These are phyloP conservation scores for Dorcoceras hygrometricum DNA, from an alignment of 257 asterid species.

Conservation along the genomic window DNA sequence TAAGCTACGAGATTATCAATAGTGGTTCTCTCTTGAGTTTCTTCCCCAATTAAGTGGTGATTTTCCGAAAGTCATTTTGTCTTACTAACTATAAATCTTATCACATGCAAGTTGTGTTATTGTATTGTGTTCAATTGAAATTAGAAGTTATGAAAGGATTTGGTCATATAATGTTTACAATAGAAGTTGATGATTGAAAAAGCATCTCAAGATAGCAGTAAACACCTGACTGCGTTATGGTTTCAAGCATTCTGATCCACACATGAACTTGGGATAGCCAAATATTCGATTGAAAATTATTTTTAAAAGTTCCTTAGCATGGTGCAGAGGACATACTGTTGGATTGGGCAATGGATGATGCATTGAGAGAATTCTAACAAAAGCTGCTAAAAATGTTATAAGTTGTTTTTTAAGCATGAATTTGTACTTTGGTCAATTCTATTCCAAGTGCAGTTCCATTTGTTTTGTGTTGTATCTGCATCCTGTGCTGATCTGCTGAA, in stretches of 20 bases:
- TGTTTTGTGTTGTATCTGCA: neutral
- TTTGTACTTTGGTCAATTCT: neutral
- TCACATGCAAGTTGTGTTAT: neutral
- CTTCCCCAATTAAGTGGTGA: neutral
- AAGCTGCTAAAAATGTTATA: neutral
- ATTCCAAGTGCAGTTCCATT: neutral
- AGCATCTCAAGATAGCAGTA: slow-evolving; percentile 9
- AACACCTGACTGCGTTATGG: neutral
- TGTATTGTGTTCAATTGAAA: slow-evolving; percentile 2
- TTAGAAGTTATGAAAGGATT: slow-evolving; percentile 1
- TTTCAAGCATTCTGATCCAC: neutral
- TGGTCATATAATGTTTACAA: neutral
- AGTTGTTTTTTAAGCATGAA: neutral
- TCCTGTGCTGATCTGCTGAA: neutral
- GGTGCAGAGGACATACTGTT: neutral
- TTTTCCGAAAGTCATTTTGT: neutral
- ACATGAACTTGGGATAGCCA: neutral
- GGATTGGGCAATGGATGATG: neutral
- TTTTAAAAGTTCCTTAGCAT: neutral
- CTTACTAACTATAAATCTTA: slow-evolving; percentile 14
- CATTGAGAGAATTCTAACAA: neutral
- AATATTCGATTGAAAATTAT: neutral
- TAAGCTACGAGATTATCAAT: slow-evolving; percentile 23
- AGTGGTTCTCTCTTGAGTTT: slow-evolving; percentile 7
- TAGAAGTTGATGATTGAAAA: neutral